phyloP scores from a whole-genome alignment of 306 rosid genomes.

The Vigna mungo region DNA sequence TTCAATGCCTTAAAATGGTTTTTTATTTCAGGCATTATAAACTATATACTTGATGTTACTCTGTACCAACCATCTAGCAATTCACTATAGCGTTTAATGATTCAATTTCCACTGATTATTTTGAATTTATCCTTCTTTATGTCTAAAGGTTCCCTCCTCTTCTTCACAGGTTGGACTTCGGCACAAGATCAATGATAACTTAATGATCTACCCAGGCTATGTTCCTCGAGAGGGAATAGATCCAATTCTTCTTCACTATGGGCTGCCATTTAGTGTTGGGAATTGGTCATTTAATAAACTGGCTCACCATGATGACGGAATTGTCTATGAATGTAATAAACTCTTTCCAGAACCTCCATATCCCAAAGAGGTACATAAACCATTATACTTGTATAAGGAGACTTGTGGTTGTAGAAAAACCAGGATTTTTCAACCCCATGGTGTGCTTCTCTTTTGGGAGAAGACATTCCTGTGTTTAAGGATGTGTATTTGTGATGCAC shows the following conservation, averaged over 20 bases:
- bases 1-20: constrained; percentile 17
- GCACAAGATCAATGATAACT: constrained; percentile 95
- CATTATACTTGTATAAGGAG: constrained; percentile 24
- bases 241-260: constrained; percentile 97
- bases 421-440: neutral
- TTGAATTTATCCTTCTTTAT: constrained; percentile 35
- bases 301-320: constrained; percentile 77
- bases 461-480: constrained; percentile 24
- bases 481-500: constrained; percentile 10
- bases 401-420: constrained; percentile 13
- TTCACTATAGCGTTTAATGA: constrained; percentile 21
- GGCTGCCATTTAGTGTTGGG: constrained; percentile 82
- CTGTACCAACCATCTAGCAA: constrained; percentile 7
- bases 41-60: constrained; percentile 6
- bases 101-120: constrained; percentile 22
- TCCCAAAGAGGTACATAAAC: constrained; percentile 80
- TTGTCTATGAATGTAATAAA: constrained; percentile 79
- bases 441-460: constrained; percentile 1
- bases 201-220: constrained; percentile 98
- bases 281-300: constrained; percentile 95
- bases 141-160: constrained; percentile 19
- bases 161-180: constrained; percentile 83
- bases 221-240: constrained; percentile 77
- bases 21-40: constrained; percentile 2
- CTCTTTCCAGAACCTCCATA: constrained; percentile 98